Evolutionary conservation across 164 flowering plant species (phyloP), one percentile per base, ranked within the genome.

Genomic region (Chimonanthus salicifolius): DNA sequence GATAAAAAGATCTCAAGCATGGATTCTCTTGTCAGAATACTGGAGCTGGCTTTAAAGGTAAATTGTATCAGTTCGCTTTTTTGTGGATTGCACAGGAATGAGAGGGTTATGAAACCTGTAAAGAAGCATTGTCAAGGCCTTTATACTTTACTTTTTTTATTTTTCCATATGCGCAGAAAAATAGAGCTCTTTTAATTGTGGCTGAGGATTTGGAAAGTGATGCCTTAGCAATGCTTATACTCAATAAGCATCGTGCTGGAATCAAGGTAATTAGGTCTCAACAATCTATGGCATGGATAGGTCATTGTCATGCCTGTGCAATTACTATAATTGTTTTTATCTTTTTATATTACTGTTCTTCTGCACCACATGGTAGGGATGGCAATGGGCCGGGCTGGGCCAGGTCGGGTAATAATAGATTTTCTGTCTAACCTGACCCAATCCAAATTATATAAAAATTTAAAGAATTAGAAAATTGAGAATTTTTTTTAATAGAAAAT

Each of bases 151-250:
- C 9, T 47, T 18, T 47, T 2, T 66, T 16, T 18, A 10, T 18
- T 21, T 68, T 45, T 47, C 13, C 15, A n/a, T 70, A 49, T 51
- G 4, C 44, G 33, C 82, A 91, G 94, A 85, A 78, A 71, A 76
- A 73, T 3, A 82, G 90, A 77, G 81, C 94, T 63, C 85, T 92
- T 70, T 83, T 92, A 70, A 72, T 92, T 76, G 90, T 92, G 73
- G 96, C 98, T 45, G 98, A 92, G 83, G 98, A 92, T 88, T 78
- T 92, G 62, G 94, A 89, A 71, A 86, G 92, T 85, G 92, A 92
- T 68, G 84, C 86, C 48, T 80, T 92, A 18, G 73, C 92, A 18
- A 84, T 88, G 88, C 92, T 92, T 67, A 79, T 92, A 68, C 87
- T 92, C 71, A 92, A 91, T 87, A 92, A 92, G 82, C 92, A 83